Evolutionary conservation across 495 filamentous ascomycete genomes (phyloP).

Genomic region (Penicillium soppii): DNA sequence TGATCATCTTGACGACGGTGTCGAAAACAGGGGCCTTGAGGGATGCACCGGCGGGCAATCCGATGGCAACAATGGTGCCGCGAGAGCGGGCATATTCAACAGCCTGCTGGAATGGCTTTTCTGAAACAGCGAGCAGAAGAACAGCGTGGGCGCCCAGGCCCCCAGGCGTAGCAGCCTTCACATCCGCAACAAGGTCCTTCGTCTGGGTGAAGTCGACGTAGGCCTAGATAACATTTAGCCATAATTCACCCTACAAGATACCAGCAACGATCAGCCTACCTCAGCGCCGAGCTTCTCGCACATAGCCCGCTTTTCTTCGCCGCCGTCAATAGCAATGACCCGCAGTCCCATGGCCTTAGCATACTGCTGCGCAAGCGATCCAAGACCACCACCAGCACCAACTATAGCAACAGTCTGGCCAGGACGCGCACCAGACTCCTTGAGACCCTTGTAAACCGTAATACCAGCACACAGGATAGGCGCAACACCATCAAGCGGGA

Average conservation of each 20-base stretch:
- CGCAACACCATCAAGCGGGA: constrained; percentile 72
- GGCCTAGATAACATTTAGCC: constrained; percentile 15
- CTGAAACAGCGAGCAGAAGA: constrained; percentile 75
- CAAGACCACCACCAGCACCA: constrained; percentile 82
- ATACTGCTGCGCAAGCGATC: constrained; percentile 79
- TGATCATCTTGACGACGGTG: constrained; percentile 82
- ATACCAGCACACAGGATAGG: constrained; percentile 85
- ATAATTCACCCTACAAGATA: neutral
- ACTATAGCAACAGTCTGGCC: constrained; percentile 81
- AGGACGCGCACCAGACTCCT: constrained; percentile 63
- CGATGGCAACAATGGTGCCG: constrained; percentile 82
- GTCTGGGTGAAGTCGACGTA: constrained; percentile 76
- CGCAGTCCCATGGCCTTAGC: constrained; percentile 82
- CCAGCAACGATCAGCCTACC: constrained; percentile 4
- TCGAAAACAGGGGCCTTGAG: constrained; percentile 80
- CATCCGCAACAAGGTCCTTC: constrained; percentile 73
- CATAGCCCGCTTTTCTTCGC: constrained; percentile 72
- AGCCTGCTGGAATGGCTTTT: constrained; percentile 93
- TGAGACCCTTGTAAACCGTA: constrained; percentile 88
- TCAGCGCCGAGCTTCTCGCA: constrained; percentile 62
- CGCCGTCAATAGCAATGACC: constrained; percentile 72
- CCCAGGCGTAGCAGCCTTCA: constrained; percentile 70
- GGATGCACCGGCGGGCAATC: constrained; percentile 73
- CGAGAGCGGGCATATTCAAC: constrained; percentile 77
- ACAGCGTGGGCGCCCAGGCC: constrained; percentile 86